These are phyloP conservation scores for Cordyceps tenuipes DNA, from an alignment of 2,329 filamentous ascomycete genomes.

Conservation along the genomic window DNA sequence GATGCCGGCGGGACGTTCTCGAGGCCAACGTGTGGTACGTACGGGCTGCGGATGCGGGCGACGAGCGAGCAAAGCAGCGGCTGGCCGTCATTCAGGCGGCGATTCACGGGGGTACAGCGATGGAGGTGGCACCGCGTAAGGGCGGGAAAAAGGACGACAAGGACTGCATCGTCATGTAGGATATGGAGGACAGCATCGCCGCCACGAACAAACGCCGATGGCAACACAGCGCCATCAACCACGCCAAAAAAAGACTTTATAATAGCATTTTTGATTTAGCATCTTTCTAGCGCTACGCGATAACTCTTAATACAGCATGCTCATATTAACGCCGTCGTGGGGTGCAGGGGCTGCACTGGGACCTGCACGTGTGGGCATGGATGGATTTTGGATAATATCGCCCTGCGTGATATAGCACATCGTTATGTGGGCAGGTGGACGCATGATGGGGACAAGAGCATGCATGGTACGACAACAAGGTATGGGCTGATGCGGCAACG, in stretches of 20 bases:
- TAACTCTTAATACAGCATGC: conserved; percentile 5
- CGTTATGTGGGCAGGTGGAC: not conserved
- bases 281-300: conserved; percentile 8
- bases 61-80: conserved; percentile 80
- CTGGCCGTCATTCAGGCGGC: conserved; percentile 81
- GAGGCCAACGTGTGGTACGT: conserved; percentile 99
- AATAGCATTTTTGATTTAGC: conserved; percentile 11
- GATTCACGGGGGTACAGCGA: conserved; percentile 49
- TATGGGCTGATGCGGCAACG: too few species aligned
- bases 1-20: conserved; percentile 85
- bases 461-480: too few species aligned
- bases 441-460: not conserved
- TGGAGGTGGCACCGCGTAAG: conserved; percentile 45
- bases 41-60: conserved; percentile 83
- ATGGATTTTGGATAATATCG: not conserved
- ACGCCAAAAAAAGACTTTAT: not conserved
- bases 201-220: too few species aligned
- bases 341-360: not conserved
- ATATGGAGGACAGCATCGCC: not conserved
- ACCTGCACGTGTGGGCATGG: not conserved
- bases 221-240: too few species aligned
- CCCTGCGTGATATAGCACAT: not conserved
- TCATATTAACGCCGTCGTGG: not conserved
- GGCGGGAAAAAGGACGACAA: conserved; percentile 43
- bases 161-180: conserved; percentile 50